Percentiles rank a stretch among this genome's conserved stretches.
phyloP scores from a whole-genome alignment of 2,329 filamentous ascomycete species.

The Fusarium sacchari region DNA sequence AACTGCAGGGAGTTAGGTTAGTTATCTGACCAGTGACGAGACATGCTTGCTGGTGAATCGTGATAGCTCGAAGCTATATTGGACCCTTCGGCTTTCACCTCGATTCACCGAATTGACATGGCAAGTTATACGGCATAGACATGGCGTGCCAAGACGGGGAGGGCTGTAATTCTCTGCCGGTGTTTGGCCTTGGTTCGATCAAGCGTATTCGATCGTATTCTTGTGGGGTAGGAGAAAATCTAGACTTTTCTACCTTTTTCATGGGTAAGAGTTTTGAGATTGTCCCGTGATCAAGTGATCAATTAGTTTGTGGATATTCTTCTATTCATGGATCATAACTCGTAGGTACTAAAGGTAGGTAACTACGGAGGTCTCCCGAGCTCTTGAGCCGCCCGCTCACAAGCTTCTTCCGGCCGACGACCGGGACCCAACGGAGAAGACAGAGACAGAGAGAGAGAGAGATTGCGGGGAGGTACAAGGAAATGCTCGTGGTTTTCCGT shows the following conservation, averaged over 20 bases:
- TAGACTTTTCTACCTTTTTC: conserved; percentile 8
- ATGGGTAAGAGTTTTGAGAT: neutral
- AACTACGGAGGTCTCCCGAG: conserved; percentile 33
- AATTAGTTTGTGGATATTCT: conserved; percentile 10
- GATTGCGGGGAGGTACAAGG: neutral
- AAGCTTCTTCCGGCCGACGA: conserved; percentile 13
- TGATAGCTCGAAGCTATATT: neutral
- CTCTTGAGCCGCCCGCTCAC: conserved; percentile 9
- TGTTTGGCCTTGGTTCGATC: conserved; percentile 15
- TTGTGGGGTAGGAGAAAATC: conserved; percentile 2
- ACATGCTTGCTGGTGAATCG: neutral
- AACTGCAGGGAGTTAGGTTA: neutral
- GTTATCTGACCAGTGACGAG: neutral
- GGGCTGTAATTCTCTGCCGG: conserved; percentile 1
- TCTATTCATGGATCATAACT: neutral
- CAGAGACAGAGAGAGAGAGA: neutral
- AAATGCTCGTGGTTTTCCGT: conserved; percentile 6
- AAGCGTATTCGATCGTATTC: conserved; percentile 7
- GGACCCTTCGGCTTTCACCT: conserved; percentile 23
- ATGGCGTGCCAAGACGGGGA: conserved; percentile 16
- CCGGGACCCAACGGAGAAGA: conserved; percentile 29
- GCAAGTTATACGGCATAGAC: neutral
- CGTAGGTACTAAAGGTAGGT: neutral
- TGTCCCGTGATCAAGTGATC: conserved; percentile 20
- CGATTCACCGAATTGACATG: conserved; percentile 20